Evolutionary conservation across 2,329 filamentous ascomycete species (phyloP), one percentile per base, ranked within the genome.

Genomic region (Fusarium sp.): DNA sequence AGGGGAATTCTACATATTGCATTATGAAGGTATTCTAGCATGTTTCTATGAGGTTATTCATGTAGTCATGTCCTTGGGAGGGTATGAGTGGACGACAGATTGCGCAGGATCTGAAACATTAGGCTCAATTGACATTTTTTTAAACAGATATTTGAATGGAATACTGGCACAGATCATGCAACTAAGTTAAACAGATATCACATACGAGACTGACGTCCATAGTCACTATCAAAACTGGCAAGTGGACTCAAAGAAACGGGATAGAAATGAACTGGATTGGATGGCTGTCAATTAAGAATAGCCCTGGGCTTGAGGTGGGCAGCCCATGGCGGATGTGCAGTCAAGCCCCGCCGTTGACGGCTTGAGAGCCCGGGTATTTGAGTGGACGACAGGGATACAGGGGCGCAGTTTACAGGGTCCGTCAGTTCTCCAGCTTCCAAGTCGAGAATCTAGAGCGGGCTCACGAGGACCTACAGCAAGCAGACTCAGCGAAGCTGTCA

Each of bases 371-470:
- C 44, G 62, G 62, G 51, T 67, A 59, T 51, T 73, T 59, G 42
- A 73, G 50, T 56, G 66, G 59, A 58, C 53, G 55, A 72, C 71
- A 74, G 71, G 71, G 71, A 63, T 72, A 45, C 63, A 73, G 60
- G 66, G 48, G 39, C 57, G 28, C 56, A 56, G 66, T 14, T 61
- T 64, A 42, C 36, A 55, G 38, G 38, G 38, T 22, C 41, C 57
- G 9, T 17, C 35, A 28, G 32, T 38, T 55, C 42, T 69, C 65
- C 67, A 64, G 70, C 55, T 73, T 68, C 70, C 66, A 60, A 65
- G 65, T 69, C 55, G 39, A 63, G 50, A 58, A 42, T 41, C 58
- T 55, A 66, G 45, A 70, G 48, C 54, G 48, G 62, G 48, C 48
- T 71, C 48, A 56, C 62, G 45, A 71, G 70, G 42, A 41, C 45